Conservation (phyloP, 495 filamentous ascomycete genomes). For the Pseudomonodictys pantanalensis region DNA sequence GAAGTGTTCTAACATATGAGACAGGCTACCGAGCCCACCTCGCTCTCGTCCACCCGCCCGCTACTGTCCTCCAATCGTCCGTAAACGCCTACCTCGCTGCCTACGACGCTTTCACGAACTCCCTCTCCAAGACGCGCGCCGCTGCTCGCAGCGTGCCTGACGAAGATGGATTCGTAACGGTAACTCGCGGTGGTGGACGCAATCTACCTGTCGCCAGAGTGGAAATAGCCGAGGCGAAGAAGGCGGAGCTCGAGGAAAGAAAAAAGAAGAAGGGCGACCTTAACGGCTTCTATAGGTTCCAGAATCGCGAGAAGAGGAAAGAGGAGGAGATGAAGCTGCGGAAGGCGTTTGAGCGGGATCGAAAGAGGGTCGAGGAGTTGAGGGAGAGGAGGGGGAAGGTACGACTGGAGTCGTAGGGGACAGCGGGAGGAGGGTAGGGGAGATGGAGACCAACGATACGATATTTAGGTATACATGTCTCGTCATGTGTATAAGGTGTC, state of each 20-base stretch:
- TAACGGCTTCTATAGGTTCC: constrained; percentile 90
- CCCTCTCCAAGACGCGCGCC: constrained; percentile 60
- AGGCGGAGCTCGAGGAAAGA: constrained; percentile 71
- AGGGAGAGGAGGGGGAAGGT: constrained; percentile 54
- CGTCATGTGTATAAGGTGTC: too few relatives aligned
- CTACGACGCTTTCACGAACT: constrained; percentile 62
- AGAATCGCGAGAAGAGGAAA: constrained; percentile 86
- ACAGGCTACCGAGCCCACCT: constrained; percentile 64
- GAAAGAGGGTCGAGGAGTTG: constrained; percentile 60
- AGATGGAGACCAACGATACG: too few relatives aligned
- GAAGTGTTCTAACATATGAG: background rate
- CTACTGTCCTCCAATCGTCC: constrained; percentile 58
- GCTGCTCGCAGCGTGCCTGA: constrained; percentile 72
- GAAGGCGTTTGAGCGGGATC: constrained; percentile 63
- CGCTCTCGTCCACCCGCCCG: constrained; percentile 64
- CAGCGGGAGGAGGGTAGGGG: background rate
- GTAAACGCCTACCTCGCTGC: constrained; percentile 79
- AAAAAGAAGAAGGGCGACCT: constrained; percentile 60
- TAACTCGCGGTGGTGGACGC: constrained; percentile 70
- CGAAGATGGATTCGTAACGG: constrained; percentile 93
- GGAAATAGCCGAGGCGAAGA: constrained; percentile 70
- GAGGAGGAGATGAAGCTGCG: constrained; percentile 67
- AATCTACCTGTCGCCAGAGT: constrained; percentile 61
- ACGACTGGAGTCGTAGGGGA: constrained; percentile 7
- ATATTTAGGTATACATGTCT: too few relatives aligned